phyloP scores from a whole-genome alignment of 2,329 filamentous ascomycete species.

The Parasarocladium wereldwijsianum region DNA sequence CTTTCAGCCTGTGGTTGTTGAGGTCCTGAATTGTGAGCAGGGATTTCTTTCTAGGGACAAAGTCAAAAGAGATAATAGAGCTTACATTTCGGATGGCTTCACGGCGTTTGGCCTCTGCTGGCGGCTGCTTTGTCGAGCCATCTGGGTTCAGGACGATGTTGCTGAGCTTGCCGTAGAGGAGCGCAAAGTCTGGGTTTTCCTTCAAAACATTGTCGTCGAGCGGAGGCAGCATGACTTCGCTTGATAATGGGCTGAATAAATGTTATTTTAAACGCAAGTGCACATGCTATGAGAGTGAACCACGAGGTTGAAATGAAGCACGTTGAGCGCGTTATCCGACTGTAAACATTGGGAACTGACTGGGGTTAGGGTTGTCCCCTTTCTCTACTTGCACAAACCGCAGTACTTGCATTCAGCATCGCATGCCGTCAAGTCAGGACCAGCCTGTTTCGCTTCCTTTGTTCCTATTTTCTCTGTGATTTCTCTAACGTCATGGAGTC shows the following conservation, averaged over 20 bases:
- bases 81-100: conserved; percentile 33
- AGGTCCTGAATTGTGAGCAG: conserved; percentile 25
- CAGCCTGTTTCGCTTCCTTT: too few species aligned
- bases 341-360: neutral
- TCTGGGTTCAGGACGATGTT: conserved; percentile 39
- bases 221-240: conserved; percentile 37
- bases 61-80: neutral
- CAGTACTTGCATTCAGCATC: neutral
- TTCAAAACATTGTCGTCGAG: conserved; percentile 38
- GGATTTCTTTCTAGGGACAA: neutral
- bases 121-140: conserved; percentile 39
- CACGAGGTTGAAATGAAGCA: neutral
- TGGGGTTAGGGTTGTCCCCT: neutral
- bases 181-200: conserved; percentile 45
- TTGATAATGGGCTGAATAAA: conserved; percentile 1
- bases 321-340: neutral
- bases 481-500: too few species aligned
- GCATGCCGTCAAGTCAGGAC: neutral
- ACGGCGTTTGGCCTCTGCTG: conserved; percentile 29
- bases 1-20: conserved; percentile 28
- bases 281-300: neutral
- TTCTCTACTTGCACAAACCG: neutral
- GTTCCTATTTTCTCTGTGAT: too few species aligned
- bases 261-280: neutral
- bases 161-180: conserved; percentile 39